These are phyloP conservation scores for Salpingoeca rosetta DNA, from an alignment of 78 protist genomes.

Conservation along the genomic window DNA sequence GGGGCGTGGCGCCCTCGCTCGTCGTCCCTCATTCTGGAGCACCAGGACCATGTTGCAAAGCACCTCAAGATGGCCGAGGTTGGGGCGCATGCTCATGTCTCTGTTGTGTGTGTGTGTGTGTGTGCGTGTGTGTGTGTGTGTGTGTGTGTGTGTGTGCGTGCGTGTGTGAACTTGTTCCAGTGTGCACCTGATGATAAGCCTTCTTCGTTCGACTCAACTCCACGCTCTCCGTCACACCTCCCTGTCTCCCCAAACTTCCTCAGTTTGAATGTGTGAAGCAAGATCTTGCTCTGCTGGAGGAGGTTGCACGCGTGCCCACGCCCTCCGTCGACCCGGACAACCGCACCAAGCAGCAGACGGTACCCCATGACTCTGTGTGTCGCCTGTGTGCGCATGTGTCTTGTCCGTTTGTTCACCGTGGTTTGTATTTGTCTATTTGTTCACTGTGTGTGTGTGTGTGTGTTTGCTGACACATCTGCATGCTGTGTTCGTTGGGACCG, in stretches of 20 bases:
- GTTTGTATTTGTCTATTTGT: not conserved
- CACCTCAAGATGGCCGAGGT: not conserved
- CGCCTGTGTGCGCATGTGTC: not conserved
- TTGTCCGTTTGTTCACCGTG: not conserved
- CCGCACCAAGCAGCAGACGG: not conserved
- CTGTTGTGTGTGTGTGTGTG: too few species aligned
- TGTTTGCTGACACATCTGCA: not conserved
- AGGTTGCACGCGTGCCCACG: not conserved
- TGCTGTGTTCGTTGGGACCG: not conserved
- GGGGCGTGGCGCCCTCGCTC: not conserved
- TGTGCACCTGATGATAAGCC: too few species aligned
- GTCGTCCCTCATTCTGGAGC: not conserved
- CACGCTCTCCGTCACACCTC: not conserved
- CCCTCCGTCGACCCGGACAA: too few species aligned
- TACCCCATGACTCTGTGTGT: not conserved
- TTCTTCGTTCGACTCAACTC: not conserved
- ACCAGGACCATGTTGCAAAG: not conserved
- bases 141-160: too few species aligned
- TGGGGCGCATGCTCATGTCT: too few species aligned
- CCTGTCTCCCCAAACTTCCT: not conserved
- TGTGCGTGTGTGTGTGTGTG: too few species aligned
- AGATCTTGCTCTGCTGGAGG: not conserved
- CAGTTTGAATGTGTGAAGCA: not conserved
- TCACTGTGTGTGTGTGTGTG: not conserved
- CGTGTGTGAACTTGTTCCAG: too few species aligned